A percentile compares a stretch with the other conserved stretches of the same genome.
phyloP scores from a whole-genome alignment of 129 eudicot genomes.

The Mikania micrantha region DNA sequence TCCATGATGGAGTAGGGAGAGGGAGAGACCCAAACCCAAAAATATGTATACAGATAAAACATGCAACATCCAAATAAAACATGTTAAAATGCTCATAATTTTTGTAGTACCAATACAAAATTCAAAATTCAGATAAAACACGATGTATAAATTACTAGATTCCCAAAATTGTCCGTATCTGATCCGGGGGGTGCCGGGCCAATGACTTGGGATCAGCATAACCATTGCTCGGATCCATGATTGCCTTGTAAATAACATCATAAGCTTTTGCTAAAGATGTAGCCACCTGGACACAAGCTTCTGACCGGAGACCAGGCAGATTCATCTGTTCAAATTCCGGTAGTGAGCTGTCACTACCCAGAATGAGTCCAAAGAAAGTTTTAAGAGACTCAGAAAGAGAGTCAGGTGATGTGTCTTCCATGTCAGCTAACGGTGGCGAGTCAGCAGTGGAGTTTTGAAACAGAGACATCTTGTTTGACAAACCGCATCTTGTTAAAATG shows the following conservation, averaged over 20 bases:
- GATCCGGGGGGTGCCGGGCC: conserved; percentile 98
- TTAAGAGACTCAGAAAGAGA: conserved; percentile 70
- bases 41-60: too few relatives aligned
- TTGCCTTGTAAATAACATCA: conserved; percentile 66
- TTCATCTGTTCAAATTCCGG: conserved; percentile 93
- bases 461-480: conserved; percentile 64
- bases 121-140: too few relatives aligned
- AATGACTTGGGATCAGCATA: conserved; percentile 80
- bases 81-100: too few relatives aligned
- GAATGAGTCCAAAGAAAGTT: conserved; percentile 74
- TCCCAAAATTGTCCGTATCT: conserved; percentile 91
- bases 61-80: too few relatives aligned
- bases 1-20: too few relatives aligned
- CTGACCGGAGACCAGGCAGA: conserved; percentile 75
- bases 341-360: conserved; percentile 78
- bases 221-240: conserved; percentile 65
- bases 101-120: too few relatives aligned
- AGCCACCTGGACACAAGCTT: conserved; percentile 64
- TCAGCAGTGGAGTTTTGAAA: conserved; percentile 29
- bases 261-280: conserved; percentile 70
- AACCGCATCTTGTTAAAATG: conserved; percentile 62
- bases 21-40: too few relatives aligned
- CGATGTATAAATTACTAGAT: too few relatives aligned
- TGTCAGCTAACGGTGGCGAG: conserved; percentile 63
- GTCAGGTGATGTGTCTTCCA: conserved; percentile 66